Evolutionary conservation across 495 filamentous ascomycete species (phyloP), one percentile per base, ranked within the genome.

Genomic region (Chaetomium fimeti): DNA sequence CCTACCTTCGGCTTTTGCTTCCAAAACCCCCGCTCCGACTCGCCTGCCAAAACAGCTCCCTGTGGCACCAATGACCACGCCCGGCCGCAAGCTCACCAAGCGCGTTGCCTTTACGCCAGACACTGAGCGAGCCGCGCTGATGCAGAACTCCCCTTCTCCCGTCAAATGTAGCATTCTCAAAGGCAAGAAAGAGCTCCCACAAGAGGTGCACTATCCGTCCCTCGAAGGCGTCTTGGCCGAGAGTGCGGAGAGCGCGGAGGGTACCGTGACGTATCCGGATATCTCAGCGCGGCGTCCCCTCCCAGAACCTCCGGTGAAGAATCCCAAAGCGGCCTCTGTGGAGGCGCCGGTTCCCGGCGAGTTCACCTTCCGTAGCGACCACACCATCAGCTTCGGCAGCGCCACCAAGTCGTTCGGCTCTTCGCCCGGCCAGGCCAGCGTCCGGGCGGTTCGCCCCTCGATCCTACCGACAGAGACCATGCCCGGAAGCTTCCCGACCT

Each of bases 351-450:
- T 74, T 18, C 81, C 85, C 11, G 78, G 81, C 54, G 81, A 79
- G 20, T 88, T 88, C 63, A 85, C 84, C 0, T 88, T 88, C 79
- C 80, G 83, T 25, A 80, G 77, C 63, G 83, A 85, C 54, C 79
- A 83, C 67, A 84, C 81, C 2, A 84, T 87, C 72, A 74, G 73
- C 42, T 85, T 88, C 59, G 76, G 75, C 47, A 63, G 65, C 54
- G 51, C 68, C 8, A 77, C 80, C 27, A 74, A 77, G 42, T 77
- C 77, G 12, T 82, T 83, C 59, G 81, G 81, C 38, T 72, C 70
- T 7, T 79, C 78, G n/a, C 77, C 79, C 9, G 82, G 80, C 9
- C 82, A 85, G 60, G 70, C 82, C 8, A 86, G 84, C 60, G 70
- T 88, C 49, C 85, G 86, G 53, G 78, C 79, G 11, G 81, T 88